Conservation (phyloP, 169 alveolate genomes). For the Pseudocohnilembus persalinus region DNA sequence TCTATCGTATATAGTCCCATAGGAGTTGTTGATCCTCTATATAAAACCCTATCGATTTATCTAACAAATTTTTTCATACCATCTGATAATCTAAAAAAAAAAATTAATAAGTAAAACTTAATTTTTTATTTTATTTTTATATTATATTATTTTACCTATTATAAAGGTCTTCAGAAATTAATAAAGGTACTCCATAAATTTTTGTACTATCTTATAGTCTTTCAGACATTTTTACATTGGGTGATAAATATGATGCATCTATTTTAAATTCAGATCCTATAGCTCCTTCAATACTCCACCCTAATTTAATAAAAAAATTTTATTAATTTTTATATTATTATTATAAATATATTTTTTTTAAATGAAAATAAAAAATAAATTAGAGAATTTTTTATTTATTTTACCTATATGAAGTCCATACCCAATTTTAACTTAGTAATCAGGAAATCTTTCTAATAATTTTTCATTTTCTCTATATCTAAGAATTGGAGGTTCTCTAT, state of each 20-base stretch:
- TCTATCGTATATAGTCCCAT: conserved; percentile 81
- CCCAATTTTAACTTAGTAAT: conserved; percentile 68
- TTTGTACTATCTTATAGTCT: conserved; percentile 87
- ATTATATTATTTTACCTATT: not conserved
- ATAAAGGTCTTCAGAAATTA: conserved; percentile 60
- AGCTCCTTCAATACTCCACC: conserved; percentile 90
- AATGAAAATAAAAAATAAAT: too few relatives aligned
- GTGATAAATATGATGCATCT: conserved; percentile 87
- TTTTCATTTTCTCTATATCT: conserved; percentile 64
- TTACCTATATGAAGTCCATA: conserved; percentile 59
- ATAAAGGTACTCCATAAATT: conserved; percentile 79
- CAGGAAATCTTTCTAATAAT: conserved; percentile 62
- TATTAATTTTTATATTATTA: too few relatives aligned
- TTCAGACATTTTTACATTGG: conserved; percentile 85
- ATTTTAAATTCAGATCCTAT: conserved; percentile 84
- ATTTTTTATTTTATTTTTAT: too few relatives aligned
- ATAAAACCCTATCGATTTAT: conserved; percentile 77
- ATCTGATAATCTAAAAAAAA: conserved; percentile 45
- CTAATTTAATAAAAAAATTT: too few relatives aligned
- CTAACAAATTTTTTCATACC: conserved; percentile 65
- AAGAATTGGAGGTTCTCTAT: conserved; percentile 55
- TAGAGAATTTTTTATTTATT: too few relatives aligned
- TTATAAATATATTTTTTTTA: too few relatives aligned
- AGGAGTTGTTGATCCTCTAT: conserved; percentile 78
- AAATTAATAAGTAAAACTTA: not conserved